Percentiles rank a stretch among this genome's conserved stretches.
Conservation (phyloP, 1,284 basidiomycete genomes). For the Tilletia caries region DNA sequence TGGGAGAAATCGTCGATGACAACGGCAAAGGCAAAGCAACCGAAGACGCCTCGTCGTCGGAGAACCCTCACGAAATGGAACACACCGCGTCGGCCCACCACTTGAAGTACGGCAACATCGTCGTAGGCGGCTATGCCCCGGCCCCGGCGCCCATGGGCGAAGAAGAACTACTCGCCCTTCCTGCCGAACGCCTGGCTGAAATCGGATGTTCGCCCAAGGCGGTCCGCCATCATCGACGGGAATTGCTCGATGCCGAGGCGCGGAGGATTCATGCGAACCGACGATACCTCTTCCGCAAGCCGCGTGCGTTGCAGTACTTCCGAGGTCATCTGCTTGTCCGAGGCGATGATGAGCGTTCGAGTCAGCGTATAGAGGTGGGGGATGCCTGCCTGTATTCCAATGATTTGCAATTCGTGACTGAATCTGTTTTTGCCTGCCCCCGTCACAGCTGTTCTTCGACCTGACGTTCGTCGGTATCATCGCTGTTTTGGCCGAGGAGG, state of each 20-base stretch:
- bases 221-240: slow-evolving; percentile 13
- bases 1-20: not conserved
- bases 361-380: slow-evolving; percentile 26
- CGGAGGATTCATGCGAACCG: slow-evolving; percentile 29
- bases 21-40: not conserved
- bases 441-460: slow-evolving; percentile 34
- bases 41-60: not conserved
- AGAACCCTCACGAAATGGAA: slow-evolving; percentile 9
- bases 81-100: slow-evolving; percentile 26
- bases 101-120: slow-evolving; percentile 36
- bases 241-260: slow-evolving; percentile 27
- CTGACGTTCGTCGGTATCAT: slow-evolving; percentile 44
- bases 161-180: slow-evolving; percentile 20
- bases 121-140: slow-evolving; percentile 24
- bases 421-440: not conserved
- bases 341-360: slow-evolving; percentile 33
- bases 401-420: not conserved
- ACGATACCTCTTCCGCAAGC: slow-evolving; percentile 40
- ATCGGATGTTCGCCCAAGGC: not conserved
- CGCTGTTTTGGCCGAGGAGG: slow-evolving; percentile 38
- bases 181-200: not conserved
- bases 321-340: slow-evolving; percentile 34
- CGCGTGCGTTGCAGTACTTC: slow-evolving; percentile 43
- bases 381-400: not conserved
- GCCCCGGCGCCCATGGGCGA: slow-evolving; percentile 25